A percentile compares a stretch with the other conserved stretches of the same genome.
These are phyloP conservation scores for Zygosaccharomyces siamensis DNA, from an alignment of 805 yeast species.

Conservation along the genomic window DNA sequence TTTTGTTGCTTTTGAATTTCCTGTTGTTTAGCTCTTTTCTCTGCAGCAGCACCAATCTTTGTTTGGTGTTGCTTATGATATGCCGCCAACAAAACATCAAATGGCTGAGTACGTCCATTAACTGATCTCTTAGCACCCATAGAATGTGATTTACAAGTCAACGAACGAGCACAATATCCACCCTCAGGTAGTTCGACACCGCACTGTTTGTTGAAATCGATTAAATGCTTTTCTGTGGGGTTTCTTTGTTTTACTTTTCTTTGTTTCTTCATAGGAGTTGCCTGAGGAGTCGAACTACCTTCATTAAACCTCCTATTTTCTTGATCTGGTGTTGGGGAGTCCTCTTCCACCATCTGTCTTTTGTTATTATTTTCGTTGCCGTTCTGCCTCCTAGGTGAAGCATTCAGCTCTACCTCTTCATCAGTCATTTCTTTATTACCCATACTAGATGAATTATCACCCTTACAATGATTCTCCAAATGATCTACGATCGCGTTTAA, in stretches of 20 bases:
- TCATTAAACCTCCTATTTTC: slow-evolving; percentile 16
- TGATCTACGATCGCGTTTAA: slow-evolving; percentile 28
- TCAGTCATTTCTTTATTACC: slow-evolving; percentile 10
- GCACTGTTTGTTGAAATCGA: slow-evolving; percentile 90
- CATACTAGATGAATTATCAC: slow-evolving; percentile 11
- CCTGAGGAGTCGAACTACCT: slow-evolving; percentile 12
- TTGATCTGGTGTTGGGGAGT: slow-evolving; percentile 20
- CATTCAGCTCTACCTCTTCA: slow-evolving; percentile 13
- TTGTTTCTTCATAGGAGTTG: slow-evolving; percentile 26
- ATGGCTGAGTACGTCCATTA: slow-evolving; percentile 86
- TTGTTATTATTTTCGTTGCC: slow-evolving; percentile 15
- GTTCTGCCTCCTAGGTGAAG: slow-evolving; percentile 10
- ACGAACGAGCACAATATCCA: slow-evolving; percentile 91
- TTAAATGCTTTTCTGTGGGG: slow-evolving; percentile 63
- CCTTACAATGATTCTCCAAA: slow-evolving; percentile 26
- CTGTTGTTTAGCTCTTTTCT: slow-evolving; percentile 71
- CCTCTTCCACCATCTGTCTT: slow-evolving; percentile 17
- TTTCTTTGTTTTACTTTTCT: slow-evolving; percentile 47
- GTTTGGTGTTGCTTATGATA: slow-evolving; percentile 93
- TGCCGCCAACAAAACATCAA: slow-evolving; percentile 79
- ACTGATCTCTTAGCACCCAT: slow-evolving; percentile 98
- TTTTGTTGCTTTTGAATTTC: slow-evolving; percentile 33
- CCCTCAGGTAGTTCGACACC: slow-evolving; percentile 93
- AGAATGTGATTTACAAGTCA: slow-evolving; percentile 96
- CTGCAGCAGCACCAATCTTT: slow-evolving; percentile 74